A percentile compares a stretch with the other conserved stretches of the same genome.
Evolutionary conservation across 192 early-diverging fungal species (phyloP).

Genomic region (Coemansia sp.): DNA sequence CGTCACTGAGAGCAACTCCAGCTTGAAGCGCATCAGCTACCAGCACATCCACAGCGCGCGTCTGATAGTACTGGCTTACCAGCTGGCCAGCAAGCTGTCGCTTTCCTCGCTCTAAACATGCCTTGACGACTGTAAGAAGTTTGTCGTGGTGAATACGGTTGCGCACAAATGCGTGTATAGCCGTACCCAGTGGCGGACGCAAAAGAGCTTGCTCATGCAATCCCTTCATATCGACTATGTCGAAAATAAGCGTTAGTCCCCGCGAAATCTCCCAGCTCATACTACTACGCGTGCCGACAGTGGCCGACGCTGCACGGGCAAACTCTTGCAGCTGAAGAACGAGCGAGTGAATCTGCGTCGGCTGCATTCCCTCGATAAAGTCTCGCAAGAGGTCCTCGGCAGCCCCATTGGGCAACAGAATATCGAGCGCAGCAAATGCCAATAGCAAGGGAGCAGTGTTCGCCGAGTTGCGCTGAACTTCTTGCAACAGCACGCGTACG

Average conservation of each 20-base stretch:
- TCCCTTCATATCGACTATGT: conserved; percentile 27
- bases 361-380: conserved; percentile 15
- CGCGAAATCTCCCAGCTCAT: conserved; percentile 35
- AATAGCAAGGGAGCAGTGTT: conserved; percentile 14
- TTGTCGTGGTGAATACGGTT: conserved; percentile 48
- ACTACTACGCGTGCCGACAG: conserved; percentile 14
- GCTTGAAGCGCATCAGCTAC: conserved; percentile 32
- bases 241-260: conserved; percentile 39
- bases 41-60: conserved; percentile 29
- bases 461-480: not conserved
- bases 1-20: conserved; percentile 15
- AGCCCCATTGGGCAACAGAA: conserved; percentile 11
- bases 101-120: conserved; percentile 43
- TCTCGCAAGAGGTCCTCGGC: conserved; percentile 12
- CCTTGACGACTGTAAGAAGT: conserved; percentile 29
- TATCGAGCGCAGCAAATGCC: conserved; percentile 33
- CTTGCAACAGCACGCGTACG: conserved; percentile 14
- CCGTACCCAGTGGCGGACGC: conserved; percentile 25
- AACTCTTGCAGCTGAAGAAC: conserved; percentile 32
- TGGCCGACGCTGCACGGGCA: conserved; percentile 9
- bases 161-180: conserved; percentile 41
- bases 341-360: conserved; percentile 19
- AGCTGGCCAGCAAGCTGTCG: conserved; percentile 38
- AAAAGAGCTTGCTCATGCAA: conserved; percentile 43
- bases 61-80: conserved; percentile 44